Conservation (phyloP, 2,329 filamentous ascomycete species). For the Hymenoscyphus albidus region DNA sequence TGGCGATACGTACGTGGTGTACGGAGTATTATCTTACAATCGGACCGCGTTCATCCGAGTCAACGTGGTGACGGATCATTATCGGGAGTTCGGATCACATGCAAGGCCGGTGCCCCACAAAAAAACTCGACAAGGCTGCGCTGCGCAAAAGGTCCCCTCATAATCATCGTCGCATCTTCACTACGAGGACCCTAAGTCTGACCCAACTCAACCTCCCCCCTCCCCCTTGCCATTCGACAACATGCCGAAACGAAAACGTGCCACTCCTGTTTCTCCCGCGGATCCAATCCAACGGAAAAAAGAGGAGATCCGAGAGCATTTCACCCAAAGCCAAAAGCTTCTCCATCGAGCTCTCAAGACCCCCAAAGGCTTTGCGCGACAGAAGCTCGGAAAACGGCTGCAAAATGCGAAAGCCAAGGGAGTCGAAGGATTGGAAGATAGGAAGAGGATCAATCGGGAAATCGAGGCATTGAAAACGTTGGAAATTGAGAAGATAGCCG, state of each 20-base stretch:
- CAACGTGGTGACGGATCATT: no score
- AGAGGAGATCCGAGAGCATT: constrained; percentile 42
- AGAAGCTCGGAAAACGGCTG: constrained; percentile 60
- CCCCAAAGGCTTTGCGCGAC: constrained; percentile 73
- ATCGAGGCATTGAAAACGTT: constrained; percentile 49
- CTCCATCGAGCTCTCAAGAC: constrained; percentile 66
- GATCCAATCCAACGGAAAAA: constrained; percentile 31
- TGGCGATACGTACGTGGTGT: no score
- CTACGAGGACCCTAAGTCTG: no score
- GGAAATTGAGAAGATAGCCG: constrained; percentile 43
- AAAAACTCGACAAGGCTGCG: constrained; percentile 23
- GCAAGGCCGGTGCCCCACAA: neutral
- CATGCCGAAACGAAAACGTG: constrained; percentile 59
- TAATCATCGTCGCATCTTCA: neutral
- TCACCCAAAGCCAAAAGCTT: constrained; percentile 55
- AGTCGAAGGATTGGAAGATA: constrained; percentile 43
- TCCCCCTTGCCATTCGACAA: constrained; percentile 9
- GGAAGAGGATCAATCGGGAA: constrained; percentile 59
- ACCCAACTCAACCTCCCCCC: neutral
- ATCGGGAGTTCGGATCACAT: neutral
- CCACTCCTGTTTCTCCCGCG: constrained; percentile 36
- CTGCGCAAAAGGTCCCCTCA: neutral
- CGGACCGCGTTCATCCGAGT: no score
- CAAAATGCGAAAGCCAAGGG: constrained; percentile 48
- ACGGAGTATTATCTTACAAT: no score